Evolutionary conservation across 2,329 filamentous ascomycete genomes (phyloP).

Genomic region (Pestalotiopsis sp.): DNA sequence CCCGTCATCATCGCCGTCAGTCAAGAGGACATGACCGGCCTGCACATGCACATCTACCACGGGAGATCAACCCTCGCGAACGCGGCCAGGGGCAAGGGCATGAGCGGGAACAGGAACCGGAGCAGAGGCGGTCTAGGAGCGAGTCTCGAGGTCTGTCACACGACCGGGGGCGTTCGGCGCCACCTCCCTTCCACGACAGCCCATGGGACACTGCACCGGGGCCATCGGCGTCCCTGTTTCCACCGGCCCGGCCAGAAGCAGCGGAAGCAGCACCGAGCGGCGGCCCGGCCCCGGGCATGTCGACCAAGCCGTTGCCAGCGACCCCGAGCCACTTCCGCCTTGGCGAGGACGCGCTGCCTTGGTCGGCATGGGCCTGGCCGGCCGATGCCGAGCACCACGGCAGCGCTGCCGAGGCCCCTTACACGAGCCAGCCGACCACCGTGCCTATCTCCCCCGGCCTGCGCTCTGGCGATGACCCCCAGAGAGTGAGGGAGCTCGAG

Average conservation of each 20-base stretch:
- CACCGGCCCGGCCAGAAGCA: conserved; percentile 20
- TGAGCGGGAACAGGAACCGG: too few relatives aligned
- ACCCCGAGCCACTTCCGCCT: conserved; percentile 40
- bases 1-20: neutral
- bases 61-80: neutral
- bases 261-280: conserved; percentile 13
- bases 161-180: conserved; percentile 49
- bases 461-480: conserved; percentile 33
- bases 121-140: conserved; percentile 18
- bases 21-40: neutral
- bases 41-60: neutral
- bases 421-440: conserved; percentile 23
- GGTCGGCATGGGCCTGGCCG: conserved; percentile 41
- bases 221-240: conserved; percentile 27
- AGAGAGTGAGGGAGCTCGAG: conserved; percentile 41
- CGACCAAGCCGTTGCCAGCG: conserved; percentile 45
- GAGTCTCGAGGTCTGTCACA: conserved; percentile 32
- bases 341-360: conserved; percentile 49
- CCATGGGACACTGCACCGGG: conserved; percentile 44
- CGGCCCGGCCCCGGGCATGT: conserved; percentile 13
- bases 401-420: conserved; percentile 17
- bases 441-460: conserved; percentile 21
- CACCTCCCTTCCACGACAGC: conserved; percentile 46
- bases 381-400: conserved; percentile 27
- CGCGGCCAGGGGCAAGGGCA: neutral